Evolutionary conservation across 78 protist genomes (phyloP).

Genomic region (Monocercomonoides exilis): DNA sequence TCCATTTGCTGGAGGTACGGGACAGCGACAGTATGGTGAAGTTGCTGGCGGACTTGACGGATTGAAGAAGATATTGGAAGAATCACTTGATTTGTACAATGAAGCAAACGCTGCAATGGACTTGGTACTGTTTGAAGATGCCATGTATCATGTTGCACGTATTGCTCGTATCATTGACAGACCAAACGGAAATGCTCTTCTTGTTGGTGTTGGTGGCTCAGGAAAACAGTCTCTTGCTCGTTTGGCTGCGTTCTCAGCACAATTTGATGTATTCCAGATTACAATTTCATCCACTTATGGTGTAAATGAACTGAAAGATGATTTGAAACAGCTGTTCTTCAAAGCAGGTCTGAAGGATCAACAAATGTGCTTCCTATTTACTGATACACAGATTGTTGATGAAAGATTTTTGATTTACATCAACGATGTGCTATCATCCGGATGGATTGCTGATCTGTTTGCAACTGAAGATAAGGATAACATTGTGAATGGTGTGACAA

Average conservation of each 20-base stretch:
- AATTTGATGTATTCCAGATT: slow-evolving; percentile 49
- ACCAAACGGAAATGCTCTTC: slow-evolving; percentile 55
- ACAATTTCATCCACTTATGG: slow-evolving; percentile 47
- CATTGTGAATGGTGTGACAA: slow-evolving; percentile 26
- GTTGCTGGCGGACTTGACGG: not conserved
- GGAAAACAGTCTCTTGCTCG: slow-evolving; percentile 63
- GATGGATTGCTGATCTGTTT: slow-evolving; percentile 60
- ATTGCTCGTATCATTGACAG: slow-evolving; percentile 43
- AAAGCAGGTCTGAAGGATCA: slow-evolving; percentile 41
- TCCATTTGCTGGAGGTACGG: slow-evolving; percentile 18
- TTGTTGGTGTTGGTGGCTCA: slow-evolving; percentile 67
- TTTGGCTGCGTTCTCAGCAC: slow-evolving; percentile 45
- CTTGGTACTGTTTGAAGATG: slow-evolving; percentile 56
- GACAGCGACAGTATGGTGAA: slow-evolving; percentile 1
- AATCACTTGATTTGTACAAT: slow-evolving; percentile 41
- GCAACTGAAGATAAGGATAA: slow-evolving; percentile 48
- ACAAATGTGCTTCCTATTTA: slow-evolving; percentile 38
- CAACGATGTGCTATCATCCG: slow-evolving; percentile 62
- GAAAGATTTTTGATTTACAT: slow-evolving; percentile 55
- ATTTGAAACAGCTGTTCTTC: slow-evolving; percentile 37
- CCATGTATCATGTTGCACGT: slow-evolving; percentile 60
- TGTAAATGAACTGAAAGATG: slow-evolving; percentile 39
- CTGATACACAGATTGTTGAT: slow-evolving; percentile 59
- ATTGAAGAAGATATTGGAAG: slow-evolving; percentile 9
- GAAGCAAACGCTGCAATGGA: slow-evolving; percentile 50